Percentiles rank a stretch among this genome's conserved stretches.
These are phyloP conservation scores for Neurospora tetrasperma DNA, from an alignment of 495 filamentous ascomycete genomes.

Conservation along the genomic window DNA sequence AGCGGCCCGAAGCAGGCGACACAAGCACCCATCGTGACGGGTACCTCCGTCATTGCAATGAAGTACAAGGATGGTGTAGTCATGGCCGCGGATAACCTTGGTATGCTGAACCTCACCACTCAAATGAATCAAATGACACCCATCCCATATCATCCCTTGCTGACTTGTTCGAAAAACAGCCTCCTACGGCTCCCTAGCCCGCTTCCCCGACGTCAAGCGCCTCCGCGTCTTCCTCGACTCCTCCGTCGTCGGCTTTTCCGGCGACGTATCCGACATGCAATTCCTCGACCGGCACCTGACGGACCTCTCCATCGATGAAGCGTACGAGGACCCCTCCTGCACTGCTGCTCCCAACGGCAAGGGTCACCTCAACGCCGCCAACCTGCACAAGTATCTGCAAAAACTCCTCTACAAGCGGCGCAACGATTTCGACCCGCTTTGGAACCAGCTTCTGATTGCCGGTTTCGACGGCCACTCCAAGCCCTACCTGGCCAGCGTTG, in stretches of 20 bases:
- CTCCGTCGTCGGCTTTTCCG: constrained; percentile 76
- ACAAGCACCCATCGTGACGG: constrained; percentile 84
- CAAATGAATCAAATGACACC: too few species aligned
- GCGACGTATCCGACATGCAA: constrained; percentile 98
- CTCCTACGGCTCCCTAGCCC: constrained; percentile 93
- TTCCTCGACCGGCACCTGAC: constrained; percentile 83
- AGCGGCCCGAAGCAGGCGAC: constrained; percentile 71
- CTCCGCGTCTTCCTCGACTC: constrained; percentile 73
- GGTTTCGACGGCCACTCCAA: constrained; percentile 69
- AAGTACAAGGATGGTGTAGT: constrained; percentile 96
- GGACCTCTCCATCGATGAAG: constrained; percentile 78
- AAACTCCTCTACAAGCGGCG: constrained; percentile 94
- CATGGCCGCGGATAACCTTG: constrained; percentile 92
- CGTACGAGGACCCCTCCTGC: constrained; percentile 49
- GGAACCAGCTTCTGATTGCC: constrained; percentile 88
- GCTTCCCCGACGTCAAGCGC: constrained; percentile 88
- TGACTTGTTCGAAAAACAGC: constrained; percentile 38
- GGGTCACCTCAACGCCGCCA: constrained; percentile 68
- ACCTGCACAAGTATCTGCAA: constrained; percentile 88
- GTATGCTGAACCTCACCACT: constrained; percentile 32
- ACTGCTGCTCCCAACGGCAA: constrained; percentile 20
- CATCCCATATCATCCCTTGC: too few species aligned
- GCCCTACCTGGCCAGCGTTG: constrained; percentile 82
- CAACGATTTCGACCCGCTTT: constrained; percentile 90
- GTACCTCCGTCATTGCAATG: constrained; percentile 85